Conservation (phyloP, 805 yeast species). For the Starmerella bombicola region DNA sequence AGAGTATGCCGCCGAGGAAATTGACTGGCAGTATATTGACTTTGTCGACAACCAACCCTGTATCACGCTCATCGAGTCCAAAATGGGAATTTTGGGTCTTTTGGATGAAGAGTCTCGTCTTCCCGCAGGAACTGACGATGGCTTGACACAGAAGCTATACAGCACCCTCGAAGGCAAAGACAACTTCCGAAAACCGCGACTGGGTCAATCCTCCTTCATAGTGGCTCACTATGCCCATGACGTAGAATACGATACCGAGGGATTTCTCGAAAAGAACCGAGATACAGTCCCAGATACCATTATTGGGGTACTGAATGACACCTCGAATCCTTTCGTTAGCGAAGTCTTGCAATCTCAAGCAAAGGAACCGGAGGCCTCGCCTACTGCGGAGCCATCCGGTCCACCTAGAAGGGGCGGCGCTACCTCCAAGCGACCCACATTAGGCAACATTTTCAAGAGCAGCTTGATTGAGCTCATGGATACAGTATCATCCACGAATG, state of each 20-base stretch:
- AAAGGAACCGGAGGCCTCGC: slow-evolving; percentile 20
- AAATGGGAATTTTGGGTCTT: slow-evolving; percentile 73
- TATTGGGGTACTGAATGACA: slow-evolving; percentile 61
- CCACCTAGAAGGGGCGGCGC: slow-evolving; percentile 29
- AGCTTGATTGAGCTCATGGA: slow-evolving; percentile 86
- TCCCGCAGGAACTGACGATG: slow-evolving; percentile 85
- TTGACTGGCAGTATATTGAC: slow-evolving; percentile 93
- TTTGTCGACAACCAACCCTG: slow-evolving; percentile 96
- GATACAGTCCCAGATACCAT: slow-evolving; percentile 97
- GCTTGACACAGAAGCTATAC: slow-evolving; percentile 84
- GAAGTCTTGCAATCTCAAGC: slow-evolving; percentile 42
- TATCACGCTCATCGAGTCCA: slow-evolving; percentile 79
- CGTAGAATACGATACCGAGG: slow-evolving; percentile 82
- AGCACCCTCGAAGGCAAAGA: slow-evolving; percentile 72
- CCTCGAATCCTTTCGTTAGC: slow-evolving; percentile 53
- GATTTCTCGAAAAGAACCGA: slow-evolving; percentile 92
- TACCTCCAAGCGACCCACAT: slow-evolving; percentile 59
- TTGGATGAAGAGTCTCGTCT: slow-evolving; percentile 91
- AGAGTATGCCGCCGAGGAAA: slow-evolving; percentile 81
- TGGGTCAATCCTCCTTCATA: slow-evolving; percentile 81
- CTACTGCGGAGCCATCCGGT: slow-evolving; percentile 24
- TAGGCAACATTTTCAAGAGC: slow-evolving; percentile 86
- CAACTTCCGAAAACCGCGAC: slow-evolving; percentile 81
- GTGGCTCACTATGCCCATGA: slow-evolving; percentile 92
- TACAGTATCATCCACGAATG: slow-evolving; percentile 89